A percentile compares a stretch with the other conserved stretches of the same genome.
phyloP scores from a whole-genome alignment of 2,329 filamentous ascomycete species.

The Exophiala oligosperma region DNA sequence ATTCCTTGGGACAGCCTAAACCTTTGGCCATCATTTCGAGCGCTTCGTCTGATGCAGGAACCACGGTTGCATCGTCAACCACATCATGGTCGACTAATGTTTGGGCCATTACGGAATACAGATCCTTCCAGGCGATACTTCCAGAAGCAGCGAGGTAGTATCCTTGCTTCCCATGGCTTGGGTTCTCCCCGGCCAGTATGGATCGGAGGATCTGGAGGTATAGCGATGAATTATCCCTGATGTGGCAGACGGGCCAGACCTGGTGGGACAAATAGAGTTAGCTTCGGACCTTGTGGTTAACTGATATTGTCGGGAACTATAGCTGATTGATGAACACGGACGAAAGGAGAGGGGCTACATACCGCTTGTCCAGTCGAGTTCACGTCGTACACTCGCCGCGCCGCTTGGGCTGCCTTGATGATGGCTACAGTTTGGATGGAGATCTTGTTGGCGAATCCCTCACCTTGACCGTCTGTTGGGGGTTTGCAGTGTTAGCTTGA shows the following conservation, averaged over 20 bases:
- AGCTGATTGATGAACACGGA: not conserved
- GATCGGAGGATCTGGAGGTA: constrained; percentile 48
- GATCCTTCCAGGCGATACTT: constrained; percentile 51
- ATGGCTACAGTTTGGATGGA: constrained; percentile 55
- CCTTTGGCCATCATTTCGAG: constrained; percentile 45
- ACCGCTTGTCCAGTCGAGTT: not conserved
- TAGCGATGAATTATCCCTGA: constrained; percentile 47
- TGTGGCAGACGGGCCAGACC: constrained; percentile 56
- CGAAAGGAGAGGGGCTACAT: not conserved
- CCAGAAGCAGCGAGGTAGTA: constrained; percentile 55
- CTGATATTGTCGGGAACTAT: not conserved
- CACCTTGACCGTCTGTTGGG: constrained; percentile 42
- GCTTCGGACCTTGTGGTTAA: not conserved
- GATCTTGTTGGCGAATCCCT: constrained; percentile 52
- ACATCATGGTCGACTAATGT: constrained; percentile 41
- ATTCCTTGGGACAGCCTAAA: constrained; percentile 34
- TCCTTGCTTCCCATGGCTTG: constrained; percentile 45
- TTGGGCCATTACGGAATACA: constrained; percentile 49
- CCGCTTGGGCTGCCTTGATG: constrained; percentile 46
- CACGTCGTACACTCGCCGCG: constrained; percentile 44
- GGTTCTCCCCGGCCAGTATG: constrained; percentile 43
- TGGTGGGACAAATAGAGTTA: constrained; percentile 23
- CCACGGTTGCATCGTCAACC: constrained; percentile 40
- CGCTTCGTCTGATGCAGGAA: constrained; percentile 36
- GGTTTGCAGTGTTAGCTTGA: too few species aligned